A percentile compares a stretch with the other conserved stretches of the same genome.
These are phyloP conservation scores for Lathyrus aphaca DNA, from an alignment of 306 rosid genomes.

Conservation along the genomic window DNA sequence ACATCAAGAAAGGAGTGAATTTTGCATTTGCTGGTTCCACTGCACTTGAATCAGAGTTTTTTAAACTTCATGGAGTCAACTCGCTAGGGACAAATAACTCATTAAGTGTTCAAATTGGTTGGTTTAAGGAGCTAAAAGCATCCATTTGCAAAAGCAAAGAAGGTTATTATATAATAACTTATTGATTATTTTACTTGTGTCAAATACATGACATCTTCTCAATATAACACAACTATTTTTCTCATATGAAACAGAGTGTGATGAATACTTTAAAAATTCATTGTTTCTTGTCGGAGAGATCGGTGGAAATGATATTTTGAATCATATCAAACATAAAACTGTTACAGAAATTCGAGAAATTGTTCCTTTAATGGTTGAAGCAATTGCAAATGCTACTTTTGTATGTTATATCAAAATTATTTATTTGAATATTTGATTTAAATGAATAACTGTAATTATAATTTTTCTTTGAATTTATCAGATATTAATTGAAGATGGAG, in stretches of 20 bases:
- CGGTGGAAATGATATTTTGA: background rate
- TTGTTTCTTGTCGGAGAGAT: conserved; percentile 15
- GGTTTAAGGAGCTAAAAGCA: conserved; percentile 5
- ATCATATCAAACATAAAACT: background rate
- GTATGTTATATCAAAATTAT: background rate
- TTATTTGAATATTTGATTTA: background rate
- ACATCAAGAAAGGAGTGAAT: conserved; percentile 43
- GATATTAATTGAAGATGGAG: conserved; percentile 10
- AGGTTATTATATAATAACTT: background rate
- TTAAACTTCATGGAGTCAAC: too few species aligned
- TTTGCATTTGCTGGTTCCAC: conserved; percentile 61
- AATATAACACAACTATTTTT: background rate
- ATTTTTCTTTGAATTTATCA: background rate
- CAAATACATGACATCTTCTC: background rate
- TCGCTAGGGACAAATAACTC: background rate
- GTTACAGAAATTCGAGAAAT: background rate
- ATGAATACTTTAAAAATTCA: background rate
- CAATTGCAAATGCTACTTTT: background rate
- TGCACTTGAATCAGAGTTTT: conserved; percentile 44
- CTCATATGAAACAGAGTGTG: background rate
- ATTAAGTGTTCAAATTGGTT: conserved; percentile 14
- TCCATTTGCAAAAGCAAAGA: background rate
- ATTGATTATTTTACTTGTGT: background rate
- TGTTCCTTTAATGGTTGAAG: background rate
- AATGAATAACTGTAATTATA: background rate